phyloP scores from a whole-genome alignment of 176 grass and related monocot species.

The Ampelocalamus luodianensis region DNA sequence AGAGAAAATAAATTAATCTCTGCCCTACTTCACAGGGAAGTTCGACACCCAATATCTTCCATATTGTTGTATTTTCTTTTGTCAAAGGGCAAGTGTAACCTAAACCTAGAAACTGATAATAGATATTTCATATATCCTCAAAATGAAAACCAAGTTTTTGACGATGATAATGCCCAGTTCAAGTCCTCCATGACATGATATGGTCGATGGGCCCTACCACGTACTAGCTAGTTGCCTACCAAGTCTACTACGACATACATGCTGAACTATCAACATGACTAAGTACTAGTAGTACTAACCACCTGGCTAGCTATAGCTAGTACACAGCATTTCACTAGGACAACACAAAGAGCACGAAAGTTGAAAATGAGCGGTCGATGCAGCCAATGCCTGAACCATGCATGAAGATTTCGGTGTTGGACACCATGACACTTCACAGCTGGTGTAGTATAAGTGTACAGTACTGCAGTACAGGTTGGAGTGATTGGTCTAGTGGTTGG shows the following conservation, averaged over 20 bases:
- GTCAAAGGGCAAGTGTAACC: constrained; percentile 13
- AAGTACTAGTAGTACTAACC: background rate
- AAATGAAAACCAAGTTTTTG: background rate
- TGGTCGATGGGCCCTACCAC: background rate
- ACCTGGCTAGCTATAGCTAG: background rate
- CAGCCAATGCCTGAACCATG: background rate
- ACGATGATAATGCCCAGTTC: background rate
- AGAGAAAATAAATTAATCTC: background rate
- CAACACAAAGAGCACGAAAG: background rate
- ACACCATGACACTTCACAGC: background rate
- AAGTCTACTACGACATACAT: background rate
- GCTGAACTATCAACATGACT: background rate
- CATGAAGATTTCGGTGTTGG: background rate
- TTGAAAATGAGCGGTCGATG: background rate
- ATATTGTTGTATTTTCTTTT: background rate
- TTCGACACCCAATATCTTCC: background rate
- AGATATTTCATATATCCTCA: background rate
- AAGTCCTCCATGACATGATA: background rate
- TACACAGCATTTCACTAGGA: background rate
- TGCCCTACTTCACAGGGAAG: constrained; percentile 42
- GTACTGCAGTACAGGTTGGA: background rate
- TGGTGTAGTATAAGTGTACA: background rate
- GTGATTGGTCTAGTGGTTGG: background rate
- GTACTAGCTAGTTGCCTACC: constrained; percentile 2
- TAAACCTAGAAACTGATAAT: background rate